Evolutionary conservation across 495 filamentous ascomycete genomes (phyloP), one percentile per base, ranked within the genome.

Genomic region (Aspergillus ellipticus): DNA sequence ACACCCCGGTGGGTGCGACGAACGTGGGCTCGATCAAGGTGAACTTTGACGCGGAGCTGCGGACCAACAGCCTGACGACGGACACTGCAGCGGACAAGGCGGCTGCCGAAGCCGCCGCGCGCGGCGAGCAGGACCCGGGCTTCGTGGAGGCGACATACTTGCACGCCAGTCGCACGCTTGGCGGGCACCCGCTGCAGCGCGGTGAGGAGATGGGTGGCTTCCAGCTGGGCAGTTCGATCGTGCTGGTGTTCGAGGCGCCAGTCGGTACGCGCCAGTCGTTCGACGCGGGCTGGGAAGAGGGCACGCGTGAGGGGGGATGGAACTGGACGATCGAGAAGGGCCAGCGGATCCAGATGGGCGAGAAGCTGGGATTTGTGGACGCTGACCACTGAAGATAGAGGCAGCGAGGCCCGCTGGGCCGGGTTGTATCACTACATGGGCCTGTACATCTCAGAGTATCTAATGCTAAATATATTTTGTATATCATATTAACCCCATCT

Each of bases 151-250:
- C 94, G 5, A 93, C 87, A 15, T 99, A 97, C 64, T 83, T 79
- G 53, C 79, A 80, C 17, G 89, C 92, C 6, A 94, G 88, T 70
- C 65, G 72, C 10, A 80, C 96, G 1, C 79, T 99, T 2, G 82
- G 85, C 21, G 94, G 94, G 10, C 84, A 97, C 67, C 86, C 94
- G 9, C 71, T 97, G 55, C 79, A 85, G 45, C 81, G 90, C 37
- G 94, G 94, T 21, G 92, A 95, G 58, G 95, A 99, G 71, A 97
- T 99, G 90, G 94, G 94, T 21, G 94, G 94, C 0, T 99, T 99
- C 72, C 91, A 94, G 75, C 79, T 99, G 19, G 94, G 94, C 20
- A 97, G 92, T 67, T 92, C 93, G 0, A 87, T 99, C 55, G 94
- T 99, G 33, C 76, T 99, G 29, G 92, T 97, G 4, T 99, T 99